phyloP scores from a whole-genome alignment of 208 protist genomes.

The Trypanosoma boissoni region DNA sequence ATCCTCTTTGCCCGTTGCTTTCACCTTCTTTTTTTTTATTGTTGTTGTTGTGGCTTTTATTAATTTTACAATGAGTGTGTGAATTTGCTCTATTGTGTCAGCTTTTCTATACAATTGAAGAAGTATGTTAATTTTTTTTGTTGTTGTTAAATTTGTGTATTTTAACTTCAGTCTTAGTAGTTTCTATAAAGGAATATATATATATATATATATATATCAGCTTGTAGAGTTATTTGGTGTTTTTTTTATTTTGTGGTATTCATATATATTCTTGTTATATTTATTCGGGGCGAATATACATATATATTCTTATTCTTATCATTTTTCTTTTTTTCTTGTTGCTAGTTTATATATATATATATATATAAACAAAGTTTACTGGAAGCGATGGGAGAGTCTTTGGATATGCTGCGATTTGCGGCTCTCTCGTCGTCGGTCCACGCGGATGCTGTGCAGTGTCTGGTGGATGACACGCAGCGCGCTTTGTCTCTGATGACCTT shows the following conservation, averaged over 20 bases:
- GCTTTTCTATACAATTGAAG: background rate
- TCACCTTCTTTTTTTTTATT: background rate
- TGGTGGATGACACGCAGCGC: slow-evolving; percentile 45
- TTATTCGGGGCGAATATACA: no score
- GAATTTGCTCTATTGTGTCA: background rate
- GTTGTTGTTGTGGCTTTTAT: no score
- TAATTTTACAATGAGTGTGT: background rate
- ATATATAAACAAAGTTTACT: background rate
- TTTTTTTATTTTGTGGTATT: no score
- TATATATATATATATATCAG: no score
- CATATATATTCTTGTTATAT: no score
- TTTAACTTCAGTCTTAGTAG: background rate
- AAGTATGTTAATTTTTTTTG: background rate
- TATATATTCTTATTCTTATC: background rate
- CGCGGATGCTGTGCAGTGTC: slow-evolving; percentile 61
- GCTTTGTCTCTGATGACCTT: slow-evolving; percentile 45
- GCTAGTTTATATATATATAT: background rate
- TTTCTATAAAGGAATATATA: no score
- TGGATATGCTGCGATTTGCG: slow-evolving; percentile 58
- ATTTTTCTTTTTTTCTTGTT: background rate
- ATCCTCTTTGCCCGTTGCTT: background rate
- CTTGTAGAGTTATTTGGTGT: no score
- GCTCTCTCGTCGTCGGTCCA: slow-evolving; percentile 73
- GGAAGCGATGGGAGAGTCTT: slow-evolving; percentile 18
- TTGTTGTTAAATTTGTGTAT: background rate